phyloP scores from a whole-genome alignment of 148 eudicot species.

The Pharnaceum exiguum region DNA sequence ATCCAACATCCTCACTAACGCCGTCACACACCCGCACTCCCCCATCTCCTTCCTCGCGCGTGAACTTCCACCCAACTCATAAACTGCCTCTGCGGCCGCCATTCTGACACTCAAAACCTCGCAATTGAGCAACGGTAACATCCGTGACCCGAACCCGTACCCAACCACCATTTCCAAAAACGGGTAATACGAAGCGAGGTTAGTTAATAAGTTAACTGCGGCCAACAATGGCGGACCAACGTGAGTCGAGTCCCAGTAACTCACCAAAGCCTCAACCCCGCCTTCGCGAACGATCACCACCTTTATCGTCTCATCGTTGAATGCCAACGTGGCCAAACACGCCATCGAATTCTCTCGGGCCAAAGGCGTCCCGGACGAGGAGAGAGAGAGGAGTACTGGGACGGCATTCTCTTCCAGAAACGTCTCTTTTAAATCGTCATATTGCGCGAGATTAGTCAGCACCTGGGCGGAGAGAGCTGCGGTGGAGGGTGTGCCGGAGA shows the following conservation, averaged over 20 bases:
- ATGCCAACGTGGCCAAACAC: constrained; percentile 59
- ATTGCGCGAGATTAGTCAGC: constrained; percentile 49
- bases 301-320: constrained; percentile 55
- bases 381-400: constrained; percentile 37
- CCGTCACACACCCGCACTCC: constrained; percentile 59
- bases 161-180: constrained; percentile 48
- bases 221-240: constrained; percentile 42
- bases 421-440: constrained; percentile 60
- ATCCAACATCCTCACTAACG: constrained; percentile 59
- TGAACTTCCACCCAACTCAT: constrained; percentile 44
- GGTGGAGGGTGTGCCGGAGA: constrained; percentile 65
- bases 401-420: constrained; percentile 73
- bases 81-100: constrained; percentile 59
- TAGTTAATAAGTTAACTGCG: constrained; percentile 44
- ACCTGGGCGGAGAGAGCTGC: constrained; percentile 77
- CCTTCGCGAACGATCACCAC: constrained; percentile 61
- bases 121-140: constrained; percentile 43
- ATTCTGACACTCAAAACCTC: constrained; percentile 66
- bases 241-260: constrained; percentile 60
- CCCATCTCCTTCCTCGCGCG: constrained; percentile 70
- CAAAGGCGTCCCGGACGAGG: constrained; percentile 51
- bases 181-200: constrained; percentile 40
- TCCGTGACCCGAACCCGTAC: constrained; percentile 42
- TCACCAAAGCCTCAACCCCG: constrained; percentile 58
- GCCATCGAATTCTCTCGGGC: constrained; percentile 78